Percentiles rank a stretch among this genome's conserved stretches.
Conservation (phyloP, 202 grass and related monocot genomes). For the Schoenoplectus tabernaemontani region DNA sequence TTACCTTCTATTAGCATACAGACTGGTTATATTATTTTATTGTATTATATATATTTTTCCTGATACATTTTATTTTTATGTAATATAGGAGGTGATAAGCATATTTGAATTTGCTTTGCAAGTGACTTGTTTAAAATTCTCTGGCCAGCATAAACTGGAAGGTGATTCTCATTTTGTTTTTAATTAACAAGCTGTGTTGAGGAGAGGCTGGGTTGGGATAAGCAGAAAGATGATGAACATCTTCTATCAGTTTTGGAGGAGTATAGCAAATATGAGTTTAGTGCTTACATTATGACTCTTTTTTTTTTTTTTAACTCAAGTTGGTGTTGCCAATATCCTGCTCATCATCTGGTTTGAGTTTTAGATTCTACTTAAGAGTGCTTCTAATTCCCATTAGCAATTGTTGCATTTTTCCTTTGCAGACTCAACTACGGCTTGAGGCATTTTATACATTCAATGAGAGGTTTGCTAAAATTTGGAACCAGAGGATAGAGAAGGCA, state of each 20-base stretch:
- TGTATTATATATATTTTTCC: neutral
- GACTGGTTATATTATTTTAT: conserved; percentile 11
- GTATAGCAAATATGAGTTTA: conserved; percentile 84
- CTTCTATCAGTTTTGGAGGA: conserved; percentile 87
- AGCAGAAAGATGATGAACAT: conserved; percentile 86
- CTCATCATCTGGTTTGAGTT: neutral
- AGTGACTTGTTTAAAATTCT: conserved; percentile 57
- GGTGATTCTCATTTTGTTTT: neutral
- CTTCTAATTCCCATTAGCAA: neutral
- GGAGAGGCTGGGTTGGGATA: conserved; percentile 93
- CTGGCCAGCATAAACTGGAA: conserved; percentile 6
- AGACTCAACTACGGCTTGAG: conserved; percentile 87
- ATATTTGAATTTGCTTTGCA: conserved; percentile 69
- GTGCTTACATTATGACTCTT: conserved; percentile 15
- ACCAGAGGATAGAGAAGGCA: conserved; percentile 91
- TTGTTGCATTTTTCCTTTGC: conserved; percentile 35
- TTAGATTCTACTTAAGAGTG: neutral
- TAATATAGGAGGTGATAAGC: conserved; percentile 73
- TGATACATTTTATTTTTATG: conserved; percentile 17
- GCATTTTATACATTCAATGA: conserved; percentile 97
- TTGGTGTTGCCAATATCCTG: conserved; percentile 13
- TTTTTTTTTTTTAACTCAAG: conserved; percentile 3
- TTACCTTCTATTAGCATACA: neutral
- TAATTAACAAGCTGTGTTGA: conserved; percentile 61
- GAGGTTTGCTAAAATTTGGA: conserved; percentile 97